phyloP scores from a whole-genome alignment of 2,329 filamentous ascomycete species.

The Coccinonectria pachysandricola region DNA sequence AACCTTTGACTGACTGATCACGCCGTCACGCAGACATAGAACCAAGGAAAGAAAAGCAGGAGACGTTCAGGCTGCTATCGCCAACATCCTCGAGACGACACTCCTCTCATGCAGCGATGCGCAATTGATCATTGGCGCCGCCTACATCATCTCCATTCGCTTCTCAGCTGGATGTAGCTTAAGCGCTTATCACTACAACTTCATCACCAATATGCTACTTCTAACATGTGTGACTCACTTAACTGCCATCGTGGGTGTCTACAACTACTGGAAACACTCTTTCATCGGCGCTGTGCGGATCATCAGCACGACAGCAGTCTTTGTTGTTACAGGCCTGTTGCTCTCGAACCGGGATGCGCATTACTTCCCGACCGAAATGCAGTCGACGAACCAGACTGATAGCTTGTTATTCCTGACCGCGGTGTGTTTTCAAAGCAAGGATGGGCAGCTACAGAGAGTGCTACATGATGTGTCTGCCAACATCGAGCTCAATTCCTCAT shows the following conservation, averaged over 20 bases:
- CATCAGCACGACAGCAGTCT: constrained; percentile 5
- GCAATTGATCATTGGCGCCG: constrained; percentile 6
- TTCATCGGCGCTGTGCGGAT: constrained; percentile 3
- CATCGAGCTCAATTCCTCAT: constrained; percentile 1
- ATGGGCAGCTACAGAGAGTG: constrained; percentile 1
- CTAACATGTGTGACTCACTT: constrained; percentile 6
- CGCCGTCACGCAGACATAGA: not conserved
- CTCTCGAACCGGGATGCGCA: constrained; percentile 5
- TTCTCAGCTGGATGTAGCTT: constrained; percentile 4
- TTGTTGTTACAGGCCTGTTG: constrained; percentile 4
- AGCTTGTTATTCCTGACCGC: constrained; percentile 4
- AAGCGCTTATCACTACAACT: constrained; percentile 7
- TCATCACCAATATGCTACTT: constrained; percentile 7
- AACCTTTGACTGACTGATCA: not conserved
- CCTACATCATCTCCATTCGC: constrained; percentile 4
- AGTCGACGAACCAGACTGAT: not conserved
- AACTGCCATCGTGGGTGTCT: constrained; percentile 5
- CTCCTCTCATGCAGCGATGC: constrained; percentile 7
- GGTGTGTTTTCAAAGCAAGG: constrained; percentile 5
- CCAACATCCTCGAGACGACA: constrained; percentile 6
- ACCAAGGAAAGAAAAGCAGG: too few relatives aligned
- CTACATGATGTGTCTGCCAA: constrained; percentile 1
- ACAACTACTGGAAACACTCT: constrained; percentile 5
- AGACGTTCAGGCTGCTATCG: constrained; percentile 2
- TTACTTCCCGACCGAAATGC: constrained; percentile 3